Evolutionary conservation across 2,329 filamentous ascomycete genomes (phyloP).

Genomic region (Mariannaea elegans): DNA sequence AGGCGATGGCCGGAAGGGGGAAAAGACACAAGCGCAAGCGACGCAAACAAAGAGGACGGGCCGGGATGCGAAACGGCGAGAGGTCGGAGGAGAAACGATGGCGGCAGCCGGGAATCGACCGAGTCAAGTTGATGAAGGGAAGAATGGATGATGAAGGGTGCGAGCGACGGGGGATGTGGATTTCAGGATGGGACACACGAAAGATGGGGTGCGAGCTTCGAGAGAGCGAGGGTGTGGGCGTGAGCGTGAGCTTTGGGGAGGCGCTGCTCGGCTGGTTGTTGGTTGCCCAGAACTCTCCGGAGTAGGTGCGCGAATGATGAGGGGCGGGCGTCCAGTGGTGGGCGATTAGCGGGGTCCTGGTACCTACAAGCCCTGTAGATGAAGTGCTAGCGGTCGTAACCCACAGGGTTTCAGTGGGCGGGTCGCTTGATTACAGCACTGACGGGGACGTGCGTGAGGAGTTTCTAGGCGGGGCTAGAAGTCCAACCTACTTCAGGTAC

Average conservation of each 20-base stretch:
- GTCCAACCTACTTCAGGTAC: background rate
- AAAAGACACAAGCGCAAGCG: constrained; percentile 24
- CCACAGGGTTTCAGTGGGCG: background rate
- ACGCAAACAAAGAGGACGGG: constrained; percentile 23
- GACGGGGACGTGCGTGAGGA: background rate
- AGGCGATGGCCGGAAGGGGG: constrained; percentile 39
- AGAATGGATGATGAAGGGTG: constrained; percentile 19
- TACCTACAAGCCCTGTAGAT: constrained; percentile 1
- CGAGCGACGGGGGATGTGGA: constrained; percentile 7
- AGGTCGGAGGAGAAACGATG: constrained; percentile 3
- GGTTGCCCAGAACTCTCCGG: background rate
- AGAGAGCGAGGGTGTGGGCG: constrained; percentile 1
- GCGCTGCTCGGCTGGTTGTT: background rate
- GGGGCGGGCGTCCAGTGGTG: constrained; percentile 4
- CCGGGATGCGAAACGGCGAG: constrained; percentile 6
- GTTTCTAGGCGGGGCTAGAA: background rate
- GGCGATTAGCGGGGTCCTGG: constrained; percentile 10
- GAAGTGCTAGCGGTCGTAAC: background rate
- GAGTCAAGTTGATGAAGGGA: constrained; percentile 2
- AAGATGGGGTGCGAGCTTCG: constrained; percentile 1
- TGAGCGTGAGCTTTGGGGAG: background rate
- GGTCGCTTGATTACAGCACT: background rate
- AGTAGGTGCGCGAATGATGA: background rate
- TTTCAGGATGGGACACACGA: constrained; percentile 9
- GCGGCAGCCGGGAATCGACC: constrained; percentile 2